Evolutionary conservation across 805 yeast genomes (phyloP).

Genomic region (Wickerhamomyces bovis): DNA sequence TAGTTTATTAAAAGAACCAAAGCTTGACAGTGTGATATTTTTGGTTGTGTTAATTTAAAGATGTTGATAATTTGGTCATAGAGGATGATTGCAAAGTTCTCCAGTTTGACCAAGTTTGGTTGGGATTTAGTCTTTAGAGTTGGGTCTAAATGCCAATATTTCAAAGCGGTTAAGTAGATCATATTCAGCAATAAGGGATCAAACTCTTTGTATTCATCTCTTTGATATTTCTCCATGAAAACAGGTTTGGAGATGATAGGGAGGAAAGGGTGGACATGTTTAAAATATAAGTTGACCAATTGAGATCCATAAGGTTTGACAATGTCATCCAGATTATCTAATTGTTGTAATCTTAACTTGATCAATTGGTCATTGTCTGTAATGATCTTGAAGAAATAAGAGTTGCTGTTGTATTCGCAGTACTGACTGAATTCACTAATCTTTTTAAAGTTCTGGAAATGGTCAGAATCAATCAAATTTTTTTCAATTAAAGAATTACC

Average conservation of each 20-base stretch:
- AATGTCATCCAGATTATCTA: neutral
- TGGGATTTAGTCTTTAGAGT: conserved; percentile 3
- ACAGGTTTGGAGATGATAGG: conserved; percentile 24
- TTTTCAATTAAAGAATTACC: conserved; percentile 23
- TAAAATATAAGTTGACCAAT: conserved; percentile 21
- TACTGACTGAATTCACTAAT: conserved; percentile 16
- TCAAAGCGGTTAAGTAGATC: conserved; percentile 25
- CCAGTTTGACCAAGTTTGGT: conserved; percentile 22
- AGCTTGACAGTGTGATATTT: conserved; percentile 34
- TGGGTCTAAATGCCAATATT: conserved; percentile 21
- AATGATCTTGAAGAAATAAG: conserved; percentile 16
- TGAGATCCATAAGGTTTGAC: conserved; percentile 20
- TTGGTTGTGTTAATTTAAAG: conserved; percentile 14
- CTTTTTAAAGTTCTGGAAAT: conserved; percentile 17
- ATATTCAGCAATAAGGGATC: conserved; percentile 24
- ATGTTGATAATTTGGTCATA: conserved; percentile 22
- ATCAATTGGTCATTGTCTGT: conserved; percentile 22
- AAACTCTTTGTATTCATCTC: conserved; percentile 24
- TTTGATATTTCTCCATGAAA: conserved; percentile 23
- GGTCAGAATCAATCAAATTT: conserved; percentile 12
- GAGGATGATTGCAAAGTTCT: conserved; percentile 21
- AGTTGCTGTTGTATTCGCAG: neutral
- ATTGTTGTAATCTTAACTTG: neutral
- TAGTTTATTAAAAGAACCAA: conserved; percentile 29
- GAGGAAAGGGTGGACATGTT: conserved; percentile 22